These are phyloP conservation scores for Annulohypoxylon truncatum DNA, from an alignment of 2,329 filamentous ascomycete species.

Conservation along the genomic window DNA sequence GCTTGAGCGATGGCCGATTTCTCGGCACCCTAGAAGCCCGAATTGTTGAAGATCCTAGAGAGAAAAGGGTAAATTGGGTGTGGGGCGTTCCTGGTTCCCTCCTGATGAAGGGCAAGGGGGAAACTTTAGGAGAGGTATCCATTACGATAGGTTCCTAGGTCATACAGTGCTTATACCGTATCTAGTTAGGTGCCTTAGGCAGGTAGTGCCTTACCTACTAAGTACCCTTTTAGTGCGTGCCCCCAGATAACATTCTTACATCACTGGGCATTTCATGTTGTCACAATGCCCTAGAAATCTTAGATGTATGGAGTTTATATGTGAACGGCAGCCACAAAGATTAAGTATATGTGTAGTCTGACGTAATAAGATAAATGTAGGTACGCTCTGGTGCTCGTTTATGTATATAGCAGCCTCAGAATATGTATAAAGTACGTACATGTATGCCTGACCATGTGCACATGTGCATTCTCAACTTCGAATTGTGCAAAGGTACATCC, in stretches of 20 bases:
- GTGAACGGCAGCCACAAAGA: neutral
- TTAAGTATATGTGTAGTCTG: neutral
- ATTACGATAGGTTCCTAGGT: neutral
- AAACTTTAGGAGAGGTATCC: neutral
- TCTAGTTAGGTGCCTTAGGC: neutral
- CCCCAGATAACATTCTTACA: neutral
- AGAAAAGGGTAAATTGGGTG: conserved; percentile 18
- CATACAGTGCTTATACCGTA: conserved; percentile 7
- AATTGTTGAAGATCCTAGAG: conserved; percentile 17
- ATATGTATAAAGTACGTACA: neutral
- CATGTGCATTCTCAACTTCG: too few species aligned
- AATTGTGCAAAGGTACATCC: neutral
- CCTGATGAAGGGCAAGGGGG: conserved; percentile 23
- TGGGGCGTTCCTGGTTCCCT: conserved; percentile 32
- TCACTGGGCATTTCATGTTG: neutral
- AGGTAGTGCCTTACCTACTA: neutral
- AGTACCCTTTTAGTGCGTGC: neutral
- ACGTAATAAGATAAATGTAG: neutral
- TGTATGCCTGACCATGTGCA: neutral
- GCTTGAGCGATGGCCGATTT: neutral
- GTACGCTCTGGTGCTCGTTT: neutral
- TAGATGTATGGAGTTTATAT: neutral
- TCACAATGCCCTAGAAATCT: neutral
- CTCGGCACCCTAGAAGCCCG: conserved; percentile 18
- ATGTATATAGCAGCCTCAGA: too few species aligned